Evolutionary conservation across 2,329 filamentous ascomycete genomes (phyloP).

Genomic region (Neofusicoccum umdonicola): DNA sequence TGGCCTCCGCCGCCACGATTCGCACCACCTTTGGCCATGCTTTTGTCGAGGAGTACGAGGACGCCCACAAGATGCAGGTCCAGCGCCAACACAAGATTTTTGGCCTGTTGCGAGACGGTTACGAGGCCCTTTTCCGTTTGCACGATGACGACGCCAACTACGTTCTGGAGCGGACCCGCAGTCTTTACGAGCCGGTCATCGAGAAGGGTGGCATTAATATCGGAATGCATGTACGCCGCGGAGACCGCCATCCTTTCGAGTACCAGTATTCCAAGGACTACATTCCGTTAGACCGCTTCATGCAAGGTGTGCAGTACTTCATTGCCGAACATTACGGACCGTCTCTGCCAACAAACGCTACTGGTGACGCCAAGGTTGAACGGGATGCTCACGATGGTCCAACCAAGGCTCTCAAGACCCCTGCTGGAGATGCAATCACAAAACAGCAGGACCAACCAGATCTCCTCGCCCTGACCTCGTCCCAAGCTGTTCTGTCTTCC

Average conservation of each 20-base stretch:
- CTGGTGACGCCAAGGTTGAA: constrained; percentile 21
- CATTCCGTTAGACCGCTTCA: constrained; percentile 69
- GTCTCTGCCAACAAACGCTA: constrained; percentile 18
- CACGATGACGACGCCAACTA: constrained; percentile 64
- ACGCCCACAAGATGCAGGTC: constrained; percentile 47
- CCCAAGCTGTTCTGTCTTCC: constrained; percentile 65
- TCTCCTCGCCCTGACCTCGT: constrained; percentile 25
- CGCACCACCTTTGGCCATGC: constrained; percentile 61
- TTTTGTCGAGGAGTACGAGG: constrained; percentile 55
- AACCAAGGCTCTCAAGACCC: not conserved
- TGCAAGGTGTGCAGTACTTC: constrained; percentile 54
- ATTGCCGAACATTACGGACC: constrained; percentile 48
- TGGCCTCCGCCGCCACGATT: constrained; percentile 69
- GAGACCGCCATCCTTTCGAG: constrained; percentile 74
- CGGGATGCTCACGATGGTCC: constrained; percentile 1
- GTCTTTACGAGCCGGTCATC: constrained; percentile 52
- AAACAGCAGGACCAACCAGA: not conserved
- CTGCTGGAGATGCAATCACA: not conserved
- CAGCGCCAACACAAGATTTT: constrained; percentile 62
- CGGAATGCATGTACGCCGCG: constrained; percentile 76
- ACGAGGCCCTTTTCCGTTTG: constrained; percentile 72
- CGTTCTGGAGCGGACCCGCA: constrained; percentile 57
- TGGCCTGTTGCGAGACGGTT: constrained; percentile 65
- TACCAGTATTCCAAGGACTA: constrained; percentile 76
- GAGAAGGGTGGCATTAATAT: constrained; percentile 56